Percentiles rank a stretch among this genome's conserved stretches.
phyloP scores from a whole-genome alignment of 2,329 filamentous ascomycete genomes.

The Thelonectria olida region DNA sequence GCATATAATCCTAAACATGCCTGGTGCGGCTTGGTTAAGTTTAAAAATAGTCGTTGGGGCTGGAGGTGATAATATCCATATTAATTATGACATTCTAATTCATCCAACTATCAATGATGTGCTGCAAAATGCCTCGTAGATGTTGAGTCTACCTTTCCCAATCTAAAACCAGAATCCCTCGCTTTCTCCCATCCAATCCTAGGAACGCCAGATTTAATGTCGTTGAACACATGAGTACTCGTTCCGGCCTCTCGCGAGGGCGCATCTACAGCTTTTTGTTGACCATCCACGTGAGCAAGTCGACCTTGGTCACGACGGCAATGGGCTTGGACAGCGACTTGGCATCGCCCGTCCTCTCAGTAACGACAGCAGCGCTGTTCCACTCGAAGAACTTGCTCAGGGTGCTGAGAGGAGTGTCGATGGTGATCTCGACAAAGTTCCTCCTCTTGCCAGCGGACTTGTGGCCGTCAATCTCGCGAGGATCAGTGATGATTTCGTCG shows the following conservation, averaged over 20 bases:
- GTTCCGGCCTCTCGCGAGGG: slow-evolving; percentile 38
- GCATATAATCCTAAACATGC: slow-evolving; percentile 41
- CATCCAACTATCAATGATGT: slow-evolving; percentile 22
- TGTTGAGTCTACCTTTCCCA: slow-evolving; percentile 52
- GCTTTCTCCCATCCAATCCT: slow-evolving; percentile 32
- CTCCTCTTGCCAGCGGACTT: slow-evolving; percentile 58
- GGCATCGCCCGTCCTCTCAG: slow-evolving; percentile 71
- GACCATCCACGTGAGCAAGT: slow-evolving; percentile 91
- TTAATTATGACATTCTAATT: slow-evolving; percentile 40
- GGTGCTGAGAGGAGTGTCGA: slow-evolving; percentile 83
- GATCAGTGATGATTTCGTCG: slow-evolving; percentile 90
- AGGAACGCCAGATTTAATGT: slow-evolving; percentile 44
- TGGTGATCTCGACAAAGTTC: slow-evolving; percentile 92
- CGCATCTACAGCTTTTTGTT: slow-evolving; percentile 58
- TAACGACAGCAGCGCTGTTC: slow-evolving; percentile 96
- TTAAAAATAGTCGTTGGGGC: not conserved
- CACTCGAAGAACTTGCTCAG: slow-evolving; percentile 96
- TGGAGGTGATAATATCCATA: slow-evolving; percentile 25
- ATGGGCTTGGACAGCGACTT: slow-evolving; percentile 76
- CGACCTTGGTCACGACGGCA: slow-evolving; percentile 95
- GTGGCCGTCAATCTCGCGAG: slow-evolving; percentile 66
- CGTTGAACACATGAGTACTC: slow-evolving; percentile 46
- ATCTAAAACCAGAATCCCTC: slow-evolving; percentile 31
- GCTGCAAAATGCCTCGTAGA: slow-evolving; percentile 44
- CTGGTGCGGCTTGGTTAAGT: not conserved